Evolutionary conservation across 208 protist genomes (phyloP), one percentile per base, ranked within the genome.

Genomic region (Acanthamoeba triangularis): DNA sequence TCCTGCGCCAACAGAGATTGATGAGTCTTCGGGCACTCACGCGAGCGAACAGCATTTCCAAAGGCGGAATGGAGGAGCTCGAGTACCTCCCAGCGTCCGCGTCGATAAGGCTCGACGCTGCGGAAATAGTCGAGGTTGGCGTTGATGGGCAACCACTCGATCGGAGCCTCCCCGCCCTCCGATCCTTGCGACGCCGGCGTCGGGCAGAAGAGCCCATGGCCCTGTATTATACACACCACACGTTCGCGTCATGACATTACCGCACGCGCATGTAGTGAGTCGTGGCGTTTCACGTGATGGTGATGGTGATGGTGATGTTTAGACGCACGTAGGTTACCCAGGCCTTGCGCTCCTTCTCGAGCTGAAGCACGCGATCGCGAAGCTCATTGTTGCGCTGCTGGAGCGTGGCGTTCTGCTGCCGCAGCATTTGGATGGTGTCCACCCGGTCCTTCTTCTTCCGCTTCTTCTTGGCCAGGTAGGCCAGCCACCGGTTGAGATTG

Each of bases 261-360:
- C n/a, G n/a, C n/a, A n/a, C n/a, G n/a, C n/a, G 59, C n/a, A n/a
- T n/a, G n/a, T n/a, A n/a, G n/a, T n/a, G n/a, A 16, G 11, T 59
- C 11, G 11, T 59, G 52, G 11, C 16, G 52, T 16, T 59, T 7
- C 11, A 59, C 52, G 7, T 59, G 52, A 18, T 59, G 52, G 52
- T 59, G 52, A 7, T 59, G 52, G 52, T 18, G 52, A 7, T 59
- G 52, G 52, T 7, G 11, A 18, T 59, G 52, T n/a, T n/a, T n/a
- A n/a, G n/a, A n/a, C 72, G 72, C n/a, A 80, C 72, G n/a, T 80
- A 80, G 72, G 72, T 80, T 6, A 56, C 20, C 76, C 76, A 84
- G 33, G 76, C 76, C 76, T 84, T 84, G 76, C 76, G 76, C 76
- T 84, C 76, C 37, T 54, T 47, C 76, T 84, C 76, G 25, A 84